Conservation (phyloP, 805 yeast species). For the Naumovozyma castellii region DNA sequence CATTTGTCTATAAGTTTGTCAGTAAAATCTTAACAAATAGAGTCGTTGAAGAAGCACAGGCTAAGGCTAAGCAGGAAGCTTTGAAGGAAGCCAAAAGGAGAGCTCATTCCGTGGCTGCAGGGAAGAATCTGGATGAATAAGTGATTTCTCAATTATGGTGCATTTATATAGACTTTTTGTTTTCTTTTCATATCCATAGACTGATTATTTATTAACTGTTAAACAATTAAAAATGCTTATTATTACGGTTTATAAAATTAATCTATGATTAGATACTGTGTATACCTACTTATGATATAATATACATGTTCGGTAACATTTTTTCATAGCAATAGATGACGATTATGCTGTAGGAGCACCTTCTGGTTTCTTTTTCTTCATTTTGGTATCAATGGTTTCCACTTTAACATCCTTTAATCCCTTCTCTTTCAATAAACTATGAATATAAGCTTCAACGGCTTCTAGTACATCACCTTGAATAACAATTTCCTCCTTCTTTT, state of each 20-base stretch:
- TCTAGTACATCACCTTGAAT: conserved; percentile 95
- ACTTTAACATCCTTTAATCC: conserved; percentile 79
- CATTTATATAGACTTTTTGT: too few species aligned
- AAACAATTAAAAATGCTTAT: too few species aligned
- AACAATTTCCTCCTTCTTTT: conserved; percentile 83
- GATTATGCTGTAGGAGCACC: background rate
- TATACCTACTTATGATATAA: too few species aligned
- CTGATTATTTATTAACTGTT: too few species aligned
- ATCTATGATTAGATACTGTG: too few species aligned
- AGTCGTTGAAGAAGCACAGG: conserved; percentile 15
- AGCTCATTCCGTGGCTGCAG: background rate
- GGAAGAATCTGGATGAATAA: too few species aligned
- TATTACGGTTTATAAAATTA: too few species aligned
- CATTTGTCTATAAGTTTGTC: conserved; percentile 37
- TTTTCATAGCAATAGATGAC: too few species aligned
- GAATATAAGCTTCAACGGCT: conserved; percentile 72
- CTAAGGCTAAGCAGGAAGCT: background rate
- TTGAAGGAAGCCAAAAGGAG: background rate
- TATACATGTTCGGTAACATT: too few species aligned
- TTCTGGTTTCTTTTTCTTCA: conserved; percentile 44
- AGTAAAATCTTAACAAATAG: conserved; percentile 31
- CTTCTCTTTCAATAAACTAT: conserved; percentile 62
- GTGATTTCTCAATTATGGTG: too few species aligned
- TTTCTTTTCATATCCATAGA: too few species aligned
- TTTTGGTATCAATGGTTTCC: conserved; percentile 78